A percentile compares a stretch with the other conserved stretches of the same genome.
Evolutionary conservation across 1,139 yeast species (phyloP).

Genomic region (Geotrichum reessii): DNA sequence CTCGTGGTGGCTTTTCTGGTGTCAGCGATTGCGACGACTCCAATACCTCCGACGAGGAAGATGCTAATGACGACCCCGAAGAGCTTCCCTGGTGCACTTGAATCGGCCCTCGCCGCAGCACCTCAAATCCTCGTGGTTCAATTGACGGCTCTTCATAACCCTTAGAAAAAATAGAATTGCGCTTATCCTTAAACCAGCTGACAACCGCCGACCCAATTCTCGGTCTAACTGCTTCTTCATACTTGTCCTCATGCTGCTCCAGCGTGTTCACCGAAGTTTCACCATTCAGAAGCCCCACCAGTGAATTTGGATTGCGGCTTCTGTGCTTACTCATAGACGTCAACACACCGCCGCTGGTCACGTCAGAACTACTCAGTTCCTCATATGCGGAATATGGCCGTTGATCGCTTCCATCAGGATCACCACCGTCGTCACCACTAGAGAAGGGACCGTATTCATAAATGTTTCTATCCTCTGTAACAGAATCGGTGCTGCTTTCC

Average conservation of each 20-base stretch:
- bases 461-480: not conserved
- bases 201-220: not conserved
- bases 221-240: not conserved
- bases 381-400: constrained; percentile 2
- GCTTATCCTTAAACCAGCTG: constrained; percentile 3
- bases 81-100: constrained; percentile 13
- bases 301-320: constrained; percentile 15
- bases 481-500: not conserved
- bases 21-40: not conserved
- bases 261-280: not conserved
- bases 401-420: not conserved
- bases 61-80: not conserved
- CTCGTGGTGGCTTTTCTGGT: not conserved
- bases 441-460: constrained; percentile 6
- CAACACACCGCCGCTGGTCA: constrained; percentile 8
- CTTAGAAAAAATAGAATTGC: not conserved
- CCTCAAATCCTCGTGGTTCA: constrained; percentile 27
- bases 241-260: not conserved
- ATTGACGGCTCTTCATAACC: constrained; percentile 3
- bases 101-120: constrained; percentile 28
- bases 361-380: constrained; percentile 4
- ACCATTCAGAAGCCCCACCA: constrained; percentile 16
- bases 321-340: not conserved
- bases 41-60: not conserved
- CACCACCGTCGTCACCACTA: not conserved